Evolutionary conservation across 495 filamentous ascomycete genomes (phyloP).

Genomic region (Xylaria telfairii): DNA sequence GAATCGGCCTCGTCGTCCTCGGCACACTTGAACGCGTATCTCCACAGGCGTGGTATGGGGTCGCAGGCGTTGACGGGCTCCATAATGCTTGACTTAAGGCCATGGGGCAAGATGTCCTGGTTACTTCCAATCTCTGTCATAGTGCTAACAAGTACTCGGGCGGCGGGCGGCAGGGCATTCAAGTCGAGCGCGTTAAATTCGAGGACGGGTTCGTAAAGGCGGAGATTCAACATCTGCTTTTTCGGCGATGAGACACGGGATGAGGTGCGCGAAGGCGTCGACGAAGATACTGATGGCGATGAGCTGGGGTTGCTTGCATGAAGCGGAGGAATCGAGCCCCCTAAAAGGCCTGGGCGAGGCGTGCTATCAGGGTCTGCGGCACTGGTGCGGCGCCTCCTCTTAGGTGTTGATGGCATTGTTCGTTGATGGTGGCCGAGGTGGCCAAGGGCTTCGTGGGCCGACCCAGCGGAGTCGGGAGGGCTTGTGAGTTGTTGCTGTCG

Average conservation of each 20-base stretch:
- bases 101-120: slow-evolving; percentile 5
- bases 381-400: slow-evolving; percentile 2
- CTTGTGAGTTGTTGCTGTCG: slow-evolving; percentile 11
- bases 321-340: not conserved
- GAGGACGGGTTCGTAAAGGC: not conserved
- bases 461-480: not conserved
- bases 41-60: not conserved
- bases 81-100: not conserved
- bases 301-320: too few species aligned
- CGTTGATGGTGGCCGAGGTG: not conserved
- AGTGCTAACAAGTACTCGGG: not conserved
- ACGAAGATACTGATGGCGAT: not conserved
- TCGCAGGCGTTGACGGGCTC: not conserved
- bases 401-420: slow-evolving; percentile 8
- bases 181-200: slow-evolving; percentile 6
- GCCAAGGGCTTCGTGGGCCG: not conserved
- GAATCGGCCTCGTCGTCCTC: not conserved
- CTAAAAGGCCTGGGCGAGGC: not conserved
- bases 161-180: not conserved
- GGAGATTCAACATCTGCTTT: slow-evolving; percentile 22
- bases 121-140: slow-evolving; percentile 6
- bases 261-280: not conserved
- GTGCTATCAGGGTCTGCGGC: slow-evolving; percentile 7
- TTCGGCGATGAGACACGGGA: slow-evolving; percentile 14
- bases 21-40: slow-evolving; percentile 7